These are phyloP conservation scores for Nicotiana otophora DNA, from an alignment of 257 asterid species.

Conservation along the genomic window DNA sequence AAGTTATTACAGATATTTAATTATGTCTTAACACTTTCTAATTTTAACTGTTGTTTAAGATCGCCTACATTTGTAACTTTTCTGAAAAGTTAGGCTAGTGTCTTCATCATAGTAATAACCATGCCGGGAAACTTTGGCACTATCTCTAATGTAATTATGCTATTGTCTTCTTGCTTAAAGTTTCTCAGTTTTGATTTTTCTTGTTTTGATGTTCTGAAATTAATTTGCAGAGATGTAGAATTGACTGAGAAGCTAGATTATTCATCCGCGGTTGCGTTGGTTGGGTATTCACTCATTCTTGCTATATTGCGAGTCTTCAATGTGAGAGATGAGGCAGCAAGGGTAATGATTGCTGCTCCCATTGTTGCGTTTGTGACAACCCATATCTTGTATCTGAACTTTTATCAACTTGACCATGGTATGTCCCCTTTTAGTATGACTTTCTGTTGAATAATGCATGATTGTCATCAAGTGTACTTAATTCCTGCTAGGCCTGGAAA, in stretches of 20 bases:
- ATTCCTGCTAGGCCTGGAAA: not conserved
- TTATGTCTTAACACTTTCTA: not conserved
- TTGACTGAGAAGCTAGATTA: conserved; percentile 70
- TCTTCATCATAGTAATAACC: not conserved
- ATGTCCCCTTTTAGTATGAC: conserved; percentile 22
- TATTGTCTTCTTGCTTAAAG: not conserved
- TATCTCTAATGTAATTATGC: not conserved
- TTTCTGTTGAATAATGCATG: conserved; percentile 2
- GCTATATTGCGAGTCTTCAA: conserved; percentile 43
- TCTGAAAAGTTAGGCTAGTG: not conserved
- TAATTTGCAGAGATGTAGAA: conserved; percentile 55
- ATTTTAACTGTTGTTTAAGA: not conserved
- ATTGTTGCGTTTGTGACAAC: conserved; percentile 43
- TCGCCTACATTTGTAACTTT: not conserved
- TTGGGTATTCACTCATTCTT: conserved; percentile 47
- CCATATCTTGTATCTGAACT: conserved; percentile 52
- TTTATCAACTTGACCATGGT: conserved; percentile 47
- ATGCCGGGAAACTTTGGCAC: not conserved
- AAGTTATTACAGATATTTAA: not conserved
- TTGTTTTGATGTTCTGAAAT: conserved; percentile 7
- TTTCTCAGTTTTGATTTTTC: conserved; percentile 1
- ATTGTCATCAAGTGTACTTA: not conserved
- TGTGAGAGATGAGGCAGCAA: conserved; percentile 45
- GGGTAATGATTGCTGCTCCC: conserved; percentile 73
- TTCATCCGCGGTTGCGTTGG: conserved; percentile 46